Base-by-base conservation (phyloP, 768 basidiomycete genomes). In the Imleria badia region DNA sequence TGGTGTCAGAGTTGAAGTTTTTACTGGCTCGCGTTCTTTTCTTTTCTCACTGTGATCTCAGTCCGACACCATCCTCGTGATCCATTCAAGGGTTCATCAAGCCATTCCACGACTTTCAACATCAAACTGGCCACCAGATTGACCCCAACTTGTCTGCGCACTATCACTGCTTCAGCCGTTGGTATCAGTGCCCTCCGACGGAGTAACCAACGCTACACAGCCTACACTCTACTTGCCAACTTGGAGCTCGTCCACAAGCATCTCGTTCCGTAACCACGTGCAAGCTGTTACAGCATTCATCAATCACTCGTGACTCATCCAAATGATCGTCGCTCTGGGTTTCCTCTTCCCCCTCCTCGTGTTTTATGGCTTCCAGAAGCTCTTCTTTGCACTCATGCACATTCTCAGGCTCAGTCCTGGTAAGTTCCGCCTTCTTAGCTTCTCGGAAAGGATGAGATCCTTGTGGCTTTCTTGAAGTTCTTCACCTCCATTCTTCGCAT, bases 241-340 rank as follows among this genome's bases (percentile, higher is more conserved):
- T 39, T 23, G 15, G 43, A 45, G 23, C 29, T 33, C 22, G 26
- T 56, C 23, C 22, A 46, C 33, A 45, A 42, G 48, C 23, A 38
- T 49, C 31, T 19, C 12, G 3, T 33, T 22, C 45, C 7, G 17
- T 15, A n/a, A 6, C n/a, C 23, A 17, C 14, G 20, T 48, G 35
- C n/a, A n/a, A n/a, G n/a, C n/a, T n/a, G n/a, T n/a, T n/a, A n/a
- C n/a, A n/a, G n/a, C n/a, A n/a, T n/a, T n/a, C 12, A 6, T 36
- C 40, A 39, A n/a, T 11, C 41, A 13, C 49, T 36, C 41, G 48
- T 33, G 35, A 48, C n/a, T n/a, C 6, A 7, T 14, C 13, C 39
- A 34, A 17, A 67, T 68, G 67, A 61, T 69, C 19, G 52, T 69
- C n/a, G 52, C 67, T 36, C 51, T 67, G 34, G 56, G 57, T 29